Evolutionary conservation across 148 eudicot species (phyloP).

Genomic region (Spergularia bocconei): DNA sequence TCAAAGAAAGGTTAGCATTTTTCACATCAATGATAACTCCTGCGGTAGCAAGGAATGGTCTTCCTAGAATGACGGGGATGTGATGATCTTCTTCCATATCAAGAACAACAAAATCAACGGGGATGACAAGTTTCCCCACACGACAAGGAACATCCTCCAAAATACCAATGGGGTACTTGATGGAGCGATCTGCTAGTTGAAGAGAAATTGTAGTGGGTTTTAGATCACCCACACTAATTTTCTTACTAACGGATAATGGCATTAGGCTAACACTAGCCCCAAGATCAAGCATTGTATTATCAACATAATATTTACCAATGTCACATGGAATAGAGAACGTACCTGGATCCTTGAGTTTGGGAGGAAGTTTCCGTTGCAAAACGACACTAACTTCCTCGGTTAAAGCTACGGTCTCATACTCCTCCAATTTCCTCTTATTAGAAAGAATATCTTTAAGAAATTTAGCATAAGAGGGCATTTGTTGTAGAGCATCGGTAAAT

Average conservation of each 20-base stretch:
- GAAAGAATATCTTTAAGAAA: too few relatives aligned
- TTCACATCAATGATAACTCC: too few relatives aligned
- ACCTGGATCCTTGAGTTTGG: background rate
- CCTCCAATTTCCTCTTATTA: background rate
- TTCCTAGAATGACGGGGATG: too few relatives aligned
- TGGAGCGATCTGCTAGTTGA: background rate
- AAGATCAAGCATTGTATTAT: background rate
- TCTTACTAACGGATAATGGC: background rate
- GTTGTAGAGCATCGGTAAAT: background rate
- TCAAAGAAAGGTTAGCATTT: too few relatives aligned
- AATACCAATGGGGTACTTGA: background rate
- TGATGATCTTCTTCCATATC: background rate
- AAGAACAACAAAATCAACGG: background rate
- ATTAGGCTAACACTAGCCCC: constrained; percentile 7
- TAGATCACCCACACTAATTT: background rate
- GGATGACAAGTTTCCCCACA: background rate
- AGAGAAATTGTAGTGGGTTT: background rate
- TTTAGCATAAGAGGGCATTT: too few relatives aligned
- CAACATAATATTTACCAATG: background rate
- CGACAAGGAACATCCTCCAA: background rate
- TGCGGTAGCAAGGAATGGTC: too few relatives aligned
- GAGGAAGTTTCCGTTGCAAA: background rate
- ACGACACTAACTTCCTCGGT: background rate
- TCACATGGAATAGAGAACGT: background rate
- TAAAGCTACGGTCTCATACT: background rate